A percentile compares a stretch with the other conserved stretches of the same genome.
Conservation (phyloP, 2,329 filamentous ascomycete genomes). For the Sporothrix mexicana region DNA sequence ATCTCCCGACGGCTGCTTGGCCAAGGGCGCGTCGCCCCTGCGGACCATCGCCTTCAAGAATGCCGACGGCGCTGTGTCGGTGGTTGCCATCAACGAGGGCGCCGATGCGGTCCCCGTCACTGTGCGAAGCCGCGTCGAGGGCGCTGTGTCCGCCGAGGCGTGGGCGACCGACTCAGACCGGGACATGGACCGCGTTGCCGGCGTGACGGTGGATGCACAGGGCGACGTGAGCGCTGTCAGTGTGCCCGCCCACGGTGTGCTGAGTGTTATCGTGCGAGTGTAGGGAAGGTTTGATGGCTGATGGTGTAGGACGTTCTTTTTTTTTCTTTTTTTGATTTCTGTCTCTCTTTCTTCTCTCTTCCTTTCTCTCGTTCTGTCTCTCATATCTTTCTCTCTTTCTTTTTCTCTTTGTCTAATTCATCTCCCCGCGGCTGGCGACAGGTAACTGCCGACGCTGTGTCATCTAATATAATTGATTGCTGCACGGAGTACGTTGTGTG, state of each 20-base stretch:
- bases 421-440: not conserved
- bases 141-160: not conserved
- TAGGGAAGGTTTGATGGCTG: not conserved
- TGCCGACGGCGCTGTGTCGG: conserved; percentile 34
- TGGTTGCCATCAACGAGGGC: conserved; percentile 37
- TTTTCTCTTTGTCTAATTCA: not conserved
- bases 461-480: not conserved
- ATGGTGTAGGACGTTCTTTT: not conserved
- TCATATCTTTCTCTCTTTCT: not conserved
- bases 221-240: not conserved
- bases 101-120: conserved; percentile 33
- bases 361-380: not conserved
- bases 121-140: conserved; percentile 30
- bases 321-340: not conserved
- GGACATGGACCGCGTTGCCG: not conserved
- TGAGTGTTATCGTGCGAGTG: conserved; percentile 25
- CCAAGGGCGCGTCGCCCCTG: not conserved
- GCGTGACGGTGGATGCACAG: not conserved
- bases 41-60: conserved; percentile 37
- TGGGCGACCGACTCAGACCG: conserved; percentile 15
- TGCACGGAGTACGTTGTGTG: too few species aligned
- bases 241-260: not conserved
- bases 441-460: not conserved
- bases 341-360: not conserved
- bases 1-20: not conserved